phyloP scores from a whole-genome alignment of 768 basidiomycete genomes.

The Tylopilus rubrobrunneus region DNA sequence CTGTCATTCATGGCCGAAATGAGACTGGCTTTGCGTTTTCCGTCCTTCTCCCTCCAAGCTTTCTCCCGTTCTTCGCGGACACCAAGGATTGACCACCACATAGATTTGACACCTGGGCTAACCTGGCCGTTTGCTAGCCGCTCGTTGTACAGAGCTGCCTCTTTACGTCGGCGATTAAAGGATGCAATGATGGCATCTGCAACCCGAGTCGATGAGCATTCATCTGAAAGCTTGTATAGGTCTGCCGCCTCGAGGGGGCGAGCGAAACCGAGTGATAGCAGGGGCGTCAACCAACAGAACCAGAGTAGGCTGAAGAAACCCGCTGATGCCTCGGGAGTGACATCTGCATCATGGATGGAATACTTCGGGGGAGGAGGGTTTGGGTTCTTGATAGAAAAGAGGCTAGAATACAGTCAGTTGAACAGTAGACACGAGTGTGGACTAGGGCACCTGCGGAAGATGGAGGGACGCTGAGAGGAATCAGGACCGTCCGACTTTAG shows the following conservation, averaged over 20 bases:
- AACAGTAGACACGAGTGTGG: background rate
- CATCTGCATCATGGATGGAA: conserved; percentile 55
- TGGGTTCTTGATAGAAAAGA: conserved; percentile 12
- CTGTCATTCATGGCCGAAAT: conserved; percentile 71
- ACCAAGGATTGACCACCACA: conserved; percentile 58
- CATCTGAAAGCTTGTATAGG: conserved; percentile 71
- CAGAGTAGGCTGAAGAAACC: conserved; percentile 55
- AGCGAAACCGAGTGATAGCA: conserved; percentile 72
- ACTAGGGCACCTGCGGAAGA: conserved; percentile 3
- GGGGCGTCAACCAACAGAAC: conserved; percentile 72
- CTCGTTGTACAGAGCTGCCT: conserved; percentile 67
- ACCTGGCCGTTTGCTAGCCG: conserved; percentile 64
- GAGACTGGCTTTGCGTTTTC: conserved; percentile 61
- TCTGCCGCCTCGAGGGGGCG: conserved; percentile 79
- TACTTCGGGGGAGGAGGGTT: conserved; percentile 40
- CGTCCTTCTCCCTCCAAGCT: conserved; percentile 60
- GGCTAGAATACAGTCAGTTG: background rate
- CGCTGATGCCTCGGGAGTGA: conserved; percentile 67
- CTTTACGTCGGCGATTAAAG: conserved; percentile 53
- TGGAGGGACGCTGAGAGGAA: background rate
- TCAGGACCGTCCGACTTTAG: background rate
- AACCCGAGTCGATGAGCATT: conserved; percentile 54
- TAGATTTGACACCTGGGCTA: conserved; percentile 45
- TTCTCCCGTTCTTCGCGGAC: conserved; percentile 53
- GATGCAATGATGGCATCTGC: conserved; percentile 61